Evolutionary conservation across 2,329 filamentous ascomycete species (phyloP).

Genomic region (Alternaria tenuissima): DNA sequence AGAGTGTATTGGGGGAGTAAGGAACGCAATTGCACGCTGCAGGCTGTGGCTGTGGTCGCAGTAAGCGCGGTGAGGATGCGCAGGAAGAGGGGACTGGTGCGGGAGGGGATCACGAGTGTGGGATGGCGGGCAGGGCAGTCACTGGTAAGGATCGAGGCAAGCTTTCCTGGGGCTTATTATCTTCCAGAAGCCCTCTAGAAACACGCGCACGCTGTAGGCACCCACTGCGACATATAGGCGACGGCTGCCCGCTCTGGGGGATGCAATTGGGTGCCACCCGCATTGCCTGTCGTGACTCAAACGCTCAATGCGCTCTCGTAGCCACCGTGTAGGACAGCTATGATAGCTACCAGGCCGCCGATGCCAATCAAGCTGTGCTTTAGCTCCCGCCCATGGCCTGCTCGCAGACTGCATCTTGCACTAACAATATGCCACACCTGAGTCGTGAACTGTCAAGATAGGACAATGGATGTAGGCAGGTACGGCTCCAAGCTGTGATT

Average conservation of each 20-base stretch:
- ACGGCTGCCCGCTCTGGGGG: constrained; percentile 13
- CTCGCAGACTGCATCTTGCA: not conserved
- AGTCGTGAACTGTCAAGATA: not conserved
- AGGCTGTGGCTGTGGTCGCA: constrained; percentile 1
- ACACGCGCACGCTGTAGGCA: constrained; percentile 12
- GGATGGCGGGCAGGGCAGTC: constrained; percentile 27
- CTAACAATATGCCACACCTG: constrained; percentile 1
- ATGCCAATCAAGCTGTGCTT: constrained; percentile 19
- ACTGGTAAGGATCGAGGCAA: constrained; percentile 24
- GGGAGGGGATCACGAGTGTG: constrained; percentile 24
- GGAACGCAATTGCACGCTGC: constrained; percentile 15
- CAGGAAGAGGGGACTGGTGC: constrained; percentile 30
- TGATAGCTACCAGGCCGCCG: not conserved
- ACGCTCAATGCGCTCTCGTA: not conserved
- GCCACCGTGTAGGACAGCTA: constrained; percentile 12
- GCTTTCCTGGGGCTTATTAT: constrained; percentile 29
- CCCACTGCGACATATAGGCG: constrained; percentile 5
- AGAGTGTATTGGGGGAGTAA: not conserved
- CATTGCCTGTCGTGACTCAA: constrained; percentile 11
- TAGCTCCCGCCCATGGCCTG: constrained; percentile 27
- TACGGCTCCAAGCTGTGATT: not conserved
- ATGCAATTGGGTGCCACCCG: constrained; percentile 24
- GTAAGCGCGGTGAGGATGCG: constrained; percentile 25
- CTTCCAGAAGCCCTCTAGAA: constrained; percentile 46
- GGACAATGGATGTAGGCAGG: constrained; percentile 3